Percentiles rank a stretch among this genome's conserved stretches.
These are phyloP conservation scores for Ophiostoma piceae DNA, from an alignment of 2,329 filamentous ascomycete species.

Conservation along the genomic window DNA sequence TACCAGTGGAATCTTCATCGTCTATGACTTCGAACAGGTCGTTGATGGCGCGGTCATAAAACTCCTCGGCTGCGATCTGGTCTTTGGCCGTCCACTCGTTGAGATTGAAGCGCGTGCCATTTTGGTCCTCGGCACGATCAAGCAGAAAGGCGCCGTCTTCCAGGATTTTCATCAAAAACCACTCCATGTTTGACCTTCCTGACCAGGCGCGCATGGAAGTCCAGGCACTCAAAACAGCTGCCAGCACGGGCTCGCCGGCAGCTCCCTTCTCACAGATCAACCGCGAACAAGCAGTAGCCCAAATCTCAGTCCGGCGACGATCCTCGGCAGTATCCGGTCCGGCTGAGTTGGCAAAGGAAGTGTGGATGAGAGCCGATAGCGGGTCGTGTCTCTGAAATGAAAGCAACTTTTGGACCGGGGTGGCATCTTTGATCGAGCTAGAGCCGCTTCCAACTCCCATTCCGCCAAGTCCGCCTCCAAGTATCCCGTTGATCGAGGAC, in stretches of 20 bases:
- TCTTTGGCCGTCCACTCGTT: slow-evolving; percentile 72
- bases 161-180: slow-evolving; percentile 90
- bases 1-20: slow-evolving; percentile 75
- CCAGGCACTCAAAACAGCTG: slow-evolving; percentile 83
- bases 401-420: slow-evolving; percentile 72
- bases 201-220: slow-evolving; percentile 83
- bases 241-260: slow-evolving; percentile 73
- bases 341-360: slow-evolving; percentile 80
- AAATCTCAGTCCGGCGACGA: slow-evolving; percentile 71
- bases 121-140: slow-evolving; percentile 75
- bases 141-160: slow-evolving; percentile 88
- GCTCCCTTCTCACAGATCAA: slow-evolving; percentile 73
- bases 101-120: slow-evolving; percentile 64
- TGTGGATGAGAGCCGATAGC: slow-evolving; percentile 77
- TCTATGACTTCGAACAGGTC: slow-evolving; percentile 81
- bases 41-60: slow-evolving; percentile 76
- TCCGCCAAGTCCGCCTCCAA: slow-evolving; percentile 1
- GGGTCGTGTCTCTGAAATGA: slow-evolving; percentile 87
- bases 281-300: slow-evolving; percentile 81
- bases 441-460: not conserved
- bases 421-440: slow-evolving; percentile 19
- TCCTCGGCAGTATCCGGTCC: slow-evolving; percentile 79
- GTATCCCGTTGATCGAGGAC: slow-evolving; percentile 5
- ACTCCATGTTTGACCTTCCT: slow-evolving; percentile 81
- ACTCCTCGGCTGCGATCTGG: slow-evolving; percentile 76